Percentiles rank a stretch among this genome's conserved stretches.
phyloP scores from a whole-genome alignment of 2,329 filamentous ascomycete species.

The Ophiostoma himal-ulmi region DNA sequence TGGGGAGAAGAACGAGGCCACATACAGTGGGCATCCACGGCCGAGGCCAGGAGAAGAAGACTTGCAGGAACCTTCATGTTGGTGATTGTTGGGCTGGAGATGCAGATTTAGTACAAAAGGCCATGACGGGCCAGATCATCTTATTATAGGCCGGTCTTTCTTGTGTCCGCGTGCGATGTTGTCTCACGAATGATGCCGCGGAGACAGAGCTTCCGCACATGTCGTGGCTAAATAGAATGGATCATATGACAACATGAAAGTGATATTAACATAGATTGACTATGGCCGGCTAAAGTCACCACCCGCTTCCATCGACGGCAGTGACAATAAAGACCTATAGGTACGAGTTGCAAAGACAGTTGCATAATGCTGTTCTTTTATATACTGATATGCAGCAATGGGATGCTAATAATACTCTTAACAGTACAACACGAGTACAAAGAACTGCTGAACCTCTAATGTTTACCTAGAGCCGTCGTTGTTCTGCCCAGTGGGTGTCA shows the following conservation, averaged over 20 bases:
- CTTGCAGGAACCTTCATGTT: background rate
- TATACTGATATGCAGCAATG: background rate
- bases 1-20: background rate
- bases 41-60: background rate
- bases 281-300: background rate
- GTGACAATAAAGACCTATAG: background rate
- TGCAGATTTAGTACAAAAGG: background rate
- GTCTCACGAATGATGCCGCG: background rate
- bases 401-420: background rate
- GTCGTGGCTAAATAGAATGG: background rate
- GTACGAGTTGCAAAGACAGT: no score
- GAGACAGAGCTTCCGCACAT: background rate
- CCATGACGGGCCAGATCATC: background rate
- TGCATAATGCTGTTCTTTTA: background rate
- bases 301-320: background rate
- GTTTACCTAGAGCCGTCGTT: constrained; percentile 1
- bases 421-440: background rate
- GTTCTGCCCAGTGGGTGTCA: constrained; percentile 32
- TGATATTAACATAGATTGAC: background rate
- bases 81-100: background rate
- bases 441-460: background rate
- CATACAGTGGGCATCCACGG: background rate
- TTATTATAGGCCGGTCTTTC: background rate
- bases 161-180: background rate
- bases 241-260: background rate